Percentiles rank a stretch among this genome's conserved stretches.
Conservation (phyloP, 108 stramenopile genomes). For the Cyclotella atomus region DNA sequence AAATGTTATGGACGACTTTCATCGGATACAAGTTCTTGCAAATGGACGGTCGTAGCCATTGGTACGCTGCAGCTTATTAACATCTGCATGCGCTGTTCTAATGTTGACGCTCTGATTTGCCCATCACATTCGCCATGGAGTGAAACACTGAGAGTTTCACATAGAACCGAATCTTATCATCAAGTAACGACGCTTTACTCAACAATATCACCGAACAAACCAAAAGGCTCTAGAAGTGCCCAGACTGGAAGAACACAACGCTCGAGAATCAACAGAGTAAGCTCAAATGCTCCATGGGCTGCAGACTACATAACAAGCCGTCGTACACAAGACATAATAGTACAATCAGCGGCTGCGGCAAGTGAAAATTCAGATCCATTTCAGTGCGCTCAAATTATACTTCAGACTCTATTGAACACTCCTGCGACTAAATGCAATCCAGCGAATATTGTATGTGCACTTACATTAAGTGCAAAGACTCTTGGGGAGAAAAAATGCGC, state of each 20-base stretch:
- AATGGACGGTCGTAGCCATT: no score
- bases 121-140: no score
- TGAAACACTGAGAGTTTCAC: no score
- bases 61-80: no score
- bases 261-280: neutral
- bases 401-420: conserved; percentile 55
- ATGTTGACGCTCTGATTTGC: no score
- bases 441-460: conserved; percentile 78
- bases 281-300: conserved; percentile 51
- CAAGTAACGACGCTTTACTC: no score
- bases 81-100: no score
- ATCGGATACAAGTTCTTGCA: no score
- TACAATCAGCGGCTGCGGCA: conserved; percentile 26
- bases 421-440: conserved; percentile 68
- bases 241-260: neutral
- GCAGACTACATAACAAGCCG: conserved; percentile 57
- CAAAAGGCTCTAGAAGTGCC: neutral
- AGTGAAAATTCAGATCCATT: conserved; percentile 21
- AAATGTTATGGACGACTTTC: no score
- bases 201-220: neutral
- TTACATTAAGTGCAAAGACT: conserved; percentile 77
- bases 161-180: no score
- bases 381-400: conserved; percentile 44
- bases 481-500: conserved; percentile 2
- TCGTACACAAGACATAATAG: conserved; percentile 61